Conservation (phyloP, 352 stramenopile genomes). For the Blastocystis sp. region DNA sequence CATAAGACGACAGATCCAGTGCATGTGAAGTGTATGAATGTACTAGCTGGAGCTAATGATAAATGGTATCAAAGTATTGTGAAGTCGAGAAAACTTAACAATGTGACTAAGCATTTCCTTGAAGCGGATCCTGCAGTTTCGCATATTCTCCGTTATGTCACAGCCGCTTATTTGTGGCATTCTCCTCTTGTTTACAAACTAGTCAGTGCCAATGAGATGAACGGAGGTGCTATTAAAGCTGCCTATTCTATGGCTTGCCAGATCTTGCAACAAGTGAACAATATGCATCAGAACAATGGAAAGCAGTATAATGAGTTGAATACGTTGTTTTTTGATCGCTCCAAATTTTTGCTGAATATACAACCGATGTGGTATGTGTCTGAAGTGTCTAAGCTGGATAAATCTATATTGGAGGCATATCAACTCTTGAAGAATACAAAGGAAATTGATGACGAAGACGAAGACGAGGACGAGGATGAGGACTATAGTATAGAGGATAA, state of each 20-base stretch:
- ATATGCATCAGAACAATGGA: constrained; percentile 4
- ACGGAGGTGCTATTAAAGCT: neutral
- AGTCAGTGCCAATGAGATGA: neutral
- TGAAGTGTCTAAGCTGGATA: neutral
- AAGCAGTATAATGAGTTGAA: neutral
- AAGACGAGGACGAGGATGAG: constrained; percentile 40
- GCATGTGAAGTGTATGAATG: neutral
- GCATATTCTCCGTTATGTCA: neutral
- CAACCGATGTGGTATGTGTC: constrained; percentile 11
- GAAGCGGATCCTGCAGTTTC: neutral
- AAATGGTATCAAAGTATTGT: neutral
- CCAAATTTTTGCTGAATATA: constrained; percentile 17
- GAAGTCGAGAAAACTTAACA: constrained; percentile 17
- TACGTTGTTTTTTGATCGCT: neutral
- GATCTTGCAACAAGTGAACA: neutral
- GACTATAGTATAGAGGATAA: neutral
- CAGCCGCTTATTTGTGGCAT: constrained; percentile 7
- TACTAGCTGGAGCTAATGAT: neutral
- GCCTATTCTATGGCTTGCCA: neutral
- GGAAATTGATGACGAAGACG: constrained; percentile 16
- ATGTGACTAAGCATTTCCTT: neutral
- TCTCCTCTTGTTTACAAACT: neutral
- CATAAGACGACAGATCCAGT: neutral
- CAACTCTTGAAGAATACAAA: constrained; percentile 47
- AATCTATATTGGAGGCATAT: neutral